phyloP scores from a whole-genome alignment of 768 basidiomycete species.

The Collybiopsis luxurians region DNA sequence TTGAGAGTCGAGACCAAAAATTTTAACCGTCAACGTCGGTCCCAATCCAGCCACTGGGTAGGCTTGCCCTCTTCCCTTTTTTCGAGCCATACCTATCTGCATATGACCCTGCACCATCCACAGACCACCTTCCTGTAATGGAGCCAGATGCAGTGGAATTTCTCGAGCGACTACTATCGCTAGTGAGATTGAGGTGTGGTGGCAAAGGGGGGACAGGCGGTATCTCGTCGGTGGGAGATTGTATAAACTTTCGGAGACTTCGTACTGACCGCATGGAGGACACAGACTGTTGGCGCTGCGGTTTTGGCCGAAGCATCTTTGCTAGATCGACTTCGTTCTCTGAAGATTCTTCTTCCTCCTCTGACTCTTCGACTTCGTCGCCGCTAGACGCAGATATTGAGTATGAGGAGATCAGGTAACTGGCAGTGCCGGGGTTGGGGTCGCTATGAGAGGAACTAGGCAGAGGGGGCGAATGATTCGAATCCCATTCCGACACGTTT shows the following conservation, averaged over 20 bases:
- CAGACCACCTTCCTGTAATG: constrained; percentile 19
- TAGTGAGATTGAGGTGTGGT: neutral
- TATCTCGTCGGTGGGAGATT: neutral
- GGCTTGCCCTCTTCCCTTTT: neutral
- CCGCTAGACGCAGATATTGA: neutral
- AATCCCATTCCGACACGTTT: neutral
- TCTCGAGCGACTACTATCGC: neutral
- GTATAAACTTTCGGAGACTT: neutral
- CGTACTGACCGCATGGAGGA: constrained; percentile 1
- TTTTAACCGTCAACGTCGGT: neutral
- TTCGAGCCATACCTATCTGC: constrained; percentile 1
- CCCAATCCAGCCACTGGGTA: constrained; percentile 1
- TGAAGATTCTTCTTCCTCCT: neutral
- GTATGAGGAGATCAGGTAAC: neutral
- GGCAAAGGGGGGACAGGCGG: constrained; percentile 1
- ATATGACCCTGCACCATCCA: constrained; percentile 4
- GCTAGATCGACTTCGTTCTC: constrained; percentile 3
- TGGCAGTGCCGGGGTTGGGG: neutral
- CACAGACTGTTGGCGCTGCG: constrained; percentile 3
- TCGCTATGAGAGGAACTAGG: neutral
- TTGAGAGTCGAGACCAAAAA: neutral
- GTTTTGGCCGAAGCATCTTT: constrained; percentile 3
- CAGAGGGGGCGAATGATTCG: neutral
- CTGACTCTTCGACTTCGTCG: neutral
- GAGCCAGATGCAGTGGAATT: neutral